Conservation (phyloP, 176 grass and related monocot genomes). For the Carex cristatella region DNA sequence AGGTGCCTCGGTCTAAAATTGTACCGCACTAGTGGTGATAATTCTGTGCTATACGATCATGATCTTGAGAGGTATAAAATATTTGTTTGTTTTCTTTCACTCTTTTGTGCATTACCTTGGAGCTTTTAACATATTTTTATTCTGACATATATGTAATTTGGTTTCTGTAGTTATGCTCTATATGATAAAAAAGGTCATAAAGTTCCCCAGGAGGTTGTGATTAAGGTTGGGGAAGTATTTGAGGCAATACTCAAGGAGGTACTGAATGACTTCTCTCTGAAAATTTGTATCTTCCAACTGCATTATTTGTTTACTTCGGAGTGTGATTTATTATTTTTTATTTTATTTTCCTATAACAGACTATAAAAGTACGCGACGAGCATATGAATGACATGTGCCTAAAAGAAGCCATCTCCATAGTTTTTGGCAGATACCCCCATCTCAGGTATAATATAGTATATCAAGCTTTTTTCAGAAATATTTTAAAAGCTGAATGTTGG, state of each 20-base stretch:
- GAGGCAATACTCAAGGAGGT: slow-evolving; percentile 94
- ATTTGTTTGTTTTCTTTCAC: not conserved
- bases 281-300: not conserved
- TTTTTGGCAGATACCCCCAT: slow-evolving; percentile 68
- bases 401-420: slow-evolving; percentile 75
- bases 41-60: slow-evolving; percentile 96
- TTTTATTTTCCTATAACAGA: slow-evolving; percentile 32
- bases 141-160: slow-evolving; percentile 22
- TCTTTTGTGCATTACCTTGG: slow-evolving; percentile 10
- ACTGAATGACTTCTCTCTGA: slow-evolving; percentile 8
- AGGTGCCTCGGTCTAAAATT: slow-evolving; percentile 80
- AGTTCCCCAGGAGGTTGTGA: slow-evolving; percentile 72
- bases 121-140: not conserved
- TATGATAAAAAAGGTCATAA: slow-evolving; percentile 85
- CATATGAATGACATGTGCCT: slow-evolving; percentile 72
- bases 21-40: slow-evolving; percentile 96
- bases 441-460: slow-evolving; percentile 47
- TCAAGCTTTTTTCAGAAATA: not conserved
- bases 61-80: slow-evolving; percentile 80
- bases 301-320: slow-evolving; percentile 15
- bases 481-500: not conserved
- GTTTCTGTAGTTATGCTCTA: slow-evolving; percentile 68
- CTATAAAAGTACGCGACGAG: slow-evolving; percentile 61
- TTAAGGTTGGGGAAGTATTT: slow-evolving; percentile 83
- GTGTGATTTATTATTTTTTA: not conserved